Evolutionary conservation across 176 grass and related monocot genomes (phyloP).

Genomic region (Poa annua): DNA sequence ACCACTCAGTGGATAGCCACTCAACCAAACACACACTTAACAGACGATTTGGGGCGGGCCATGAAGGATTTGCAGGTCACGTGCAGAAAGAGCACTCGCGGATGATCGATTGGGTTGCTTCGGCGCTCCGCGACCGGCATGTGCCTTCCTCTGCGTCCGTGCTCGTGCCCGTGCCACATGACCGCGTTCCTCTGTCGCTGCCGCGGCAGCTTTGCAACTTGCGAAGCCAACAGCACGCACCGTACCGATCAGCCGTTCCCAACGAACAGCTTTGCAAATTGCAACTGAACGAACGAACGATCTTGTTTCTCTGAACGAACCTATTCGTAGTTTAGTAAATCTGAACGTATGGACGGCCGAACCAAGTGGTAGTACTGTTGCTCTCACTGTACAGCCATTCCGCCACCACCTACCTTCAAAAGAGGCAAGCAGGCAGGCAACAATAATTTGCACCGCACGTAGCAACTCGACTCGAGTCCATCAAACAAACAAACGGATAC

Average conservation of each 20-base stretch:
- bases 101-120: constrained; percentile 33
- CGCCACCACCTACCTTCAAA: no score
- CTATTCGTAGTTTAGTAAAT: no score
- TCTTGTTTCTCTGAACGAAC: no score
- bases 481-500: not conserved
- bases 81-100: not conserved
- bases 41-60: no score
- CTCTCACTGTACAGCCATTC: not conserved
- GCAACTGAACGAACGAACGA: no score
- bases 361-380: not conserved
- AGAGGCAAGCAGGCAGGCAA: no score
- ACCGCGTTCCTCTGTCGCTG: not conserved
- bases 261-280: no score
- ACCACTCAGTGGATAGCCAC: no score
- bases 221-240: no score
- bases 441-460: not conserved
- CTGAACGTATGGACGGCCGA: not conserved
- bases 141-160: constrained; percentile 30
- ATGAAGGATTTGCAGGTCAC: not conserved
- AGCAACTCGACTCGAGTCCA: not conserved
- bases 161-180: constrained; percentile 1
- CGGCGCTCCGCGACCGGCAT: constrained; percentile 44
- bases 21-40: no score
- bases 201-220: not conserved
- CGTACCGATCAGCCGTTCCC: no score